Conservation (phyloP, 2,329 filamentous ascomycete species). For the Colletotrichum siamense region DNA sequence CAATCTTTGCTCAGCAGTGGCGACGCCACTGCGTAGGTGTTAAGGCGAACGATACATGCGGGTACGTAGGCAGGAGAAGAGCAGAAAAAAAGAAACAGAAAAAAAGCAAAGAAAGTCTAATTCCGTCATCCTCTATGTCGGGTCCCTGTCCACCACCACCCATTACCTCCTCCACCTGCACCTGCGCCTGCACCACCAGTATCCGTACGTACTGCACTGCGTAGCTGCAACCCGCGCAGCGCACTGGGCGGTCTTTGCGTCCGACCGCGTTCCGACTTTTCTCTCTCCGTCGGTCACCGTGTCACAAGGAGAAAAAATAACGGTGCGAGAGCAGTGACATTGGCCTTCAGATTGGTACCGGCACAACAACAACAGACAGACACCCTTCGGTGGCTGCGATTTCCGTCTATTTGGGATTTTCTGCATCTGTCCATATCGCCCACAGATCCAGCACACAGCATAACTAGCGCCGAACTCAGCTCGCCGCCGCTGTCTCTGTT, state of each 20-base stretch:
- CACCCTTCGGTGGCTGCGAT: background rate
- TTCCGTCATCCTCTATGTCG: background rate
- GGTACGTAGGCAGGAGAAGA: background rate
- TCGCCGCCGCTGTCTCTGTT: background rate
- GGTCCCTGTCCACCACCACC: background rate
- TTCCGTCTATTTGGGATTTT: background rate
- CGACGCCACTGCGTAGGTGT: background rate
- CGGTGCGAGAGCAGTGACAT: background rate
- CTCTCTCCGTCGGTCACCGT: background rate
- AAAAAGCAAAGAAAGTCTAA: background rate
- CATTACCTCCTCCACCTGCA: background rate
- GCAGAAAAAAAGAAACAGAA: background rate
- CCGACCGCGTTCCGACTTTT: conserved; percentile 2
- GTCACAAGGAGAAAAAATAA: background rate
- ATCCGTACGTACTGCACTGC: background rate
- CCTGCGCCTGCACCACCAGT: background rate
- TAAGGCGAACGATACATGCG: background rate
- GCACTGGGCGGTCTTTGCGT: background rate
- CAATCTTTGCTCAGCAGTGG: background rate
- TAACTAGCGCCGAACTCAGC: conserved; percentile 7
- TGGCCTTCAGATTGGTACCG: background rate
- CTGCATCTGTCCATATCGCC: background rate
- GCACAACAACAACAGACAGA: background rate
- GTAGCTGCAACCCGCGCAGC: background rate
- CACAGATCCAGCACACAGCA: background rate